Percentiles rank a stretch among this genome's conserved stretches.
Conservation (phyloP, 2,329 filamentous ascomycete species). For the Monilinia aucupariae region DNA sequence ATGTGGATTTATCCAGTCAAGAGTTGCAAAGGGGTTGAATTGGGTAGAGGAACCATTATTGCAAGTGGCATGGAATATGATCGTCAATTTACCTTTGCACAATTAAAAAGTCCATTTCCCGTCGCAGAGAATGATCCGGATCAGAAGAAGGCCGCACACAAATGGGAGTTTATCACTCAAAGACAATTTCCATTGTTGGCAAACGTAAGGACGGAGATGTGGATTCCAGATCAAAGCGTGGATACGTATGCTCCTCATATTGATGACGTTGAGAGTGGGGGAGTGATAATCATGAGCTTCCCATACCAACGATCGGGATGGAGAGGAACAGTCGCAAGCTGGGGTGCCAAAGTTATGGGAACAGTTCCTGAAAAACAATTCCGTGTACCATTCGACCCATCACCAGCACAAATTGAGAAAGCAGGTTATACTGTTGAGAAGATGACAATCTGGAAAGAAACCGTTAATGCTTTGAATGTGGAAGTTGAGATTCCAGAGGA, state of each 20-base stretch:
- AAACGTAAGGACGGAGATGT: constrained; percentile 61
- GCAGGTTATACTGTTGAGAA: constrained; percentile 54
- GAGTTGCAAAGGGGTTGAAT: constrained; percentile 71
- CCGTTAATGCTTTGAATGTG: constrained; percentile 51
- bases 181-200: constrained; percentile 65
- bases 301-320: constrained; percentile 51
- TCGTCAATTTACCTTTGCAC: constrained; percentile 76
- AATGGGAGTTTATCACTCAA: constrained; percentile 68
- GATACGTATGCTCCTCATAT: constrained; percentile 44
- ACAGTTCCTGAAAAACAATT: constrained; percentile 58
- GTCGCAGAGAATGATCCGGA: constrained; percentile 36
- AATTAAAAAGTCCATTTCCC: constrained; percentile 50
- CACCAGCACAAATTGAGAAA: constrained; percentile 49
- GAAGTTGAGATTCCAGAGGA: constrained; percentile 54
- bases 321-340: constrained; percentile 42
- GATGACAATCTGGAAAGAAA: constrained; percentile 62
- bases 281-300: constrained; percentile 63
- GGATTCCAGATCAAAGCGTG: constrained; percentile 60
- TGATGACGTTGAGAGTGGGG: constrained; percentile 47
- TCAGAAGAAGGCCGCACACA: constrained; percentile 40
- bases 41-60: constrained; percentile 58
- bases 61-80: constrained; percentile 71
- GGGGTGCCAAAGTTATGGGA: constrained; percentile 47
- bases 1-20: constrained; percentile 80
- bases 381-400: constrained; percentile 59